phyloP scores from a whole-genome alignment of 345 rosid genomes.

The Gossypium thurberi region DNA sequence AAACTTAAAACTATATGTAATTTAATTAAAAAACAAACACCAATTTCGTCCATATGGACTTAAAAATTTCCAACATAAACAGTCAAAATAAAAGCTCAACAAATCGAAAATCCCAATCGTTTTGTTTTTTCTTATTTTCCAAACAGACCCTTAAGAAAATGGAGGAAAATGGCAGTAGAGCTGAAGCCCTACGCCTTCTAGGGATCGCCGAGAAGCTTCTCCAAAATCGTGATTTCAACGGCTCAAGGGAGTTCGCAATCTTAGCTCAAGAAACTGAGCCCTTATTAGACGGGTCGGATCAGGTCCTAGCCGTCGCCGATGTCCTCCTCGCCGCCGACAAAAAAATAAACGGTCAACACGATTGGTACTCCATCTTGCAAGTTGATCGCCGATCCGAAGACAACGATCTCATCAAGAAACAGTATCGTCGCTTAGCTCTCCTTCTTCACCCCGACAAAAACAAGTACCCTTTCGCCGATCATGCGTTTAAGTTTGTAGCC shows the following conservation, averaged over 20 bases:
- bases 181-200: neutral
- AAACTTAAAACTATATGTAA: neutral
- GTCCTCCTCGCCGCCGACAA: neutral
- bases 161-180: neutral
- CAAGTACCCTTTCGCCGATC: neutral
- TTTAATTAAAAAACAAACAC: neutral
- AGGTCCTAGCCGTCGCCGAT: neutral
- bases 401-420: conserved; percentile 4
- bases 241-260: neutral
- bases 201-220: conserved; percentile 1
- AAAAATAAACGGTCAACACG: neutral
- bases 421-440: conserved; percentile 3
- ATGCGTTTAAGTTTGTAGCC: neutral
- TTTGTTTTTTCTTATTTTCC: neutral
- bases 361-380: conserved; percentile 3
- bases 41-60: neutral
- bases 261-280: conserved; percentile 2
- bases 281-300: neutral
- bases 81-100: neutral
- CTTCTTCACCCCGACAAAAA: conserved; percentile 4
- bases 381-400: neutral
- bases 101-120: neutral
- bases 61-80: too few species aligned
- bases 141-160: neutral
- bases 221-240: conserved; percentile 3